Evolutionary conservation across 208 protist genomes (phyloP).

Genomic region (Acanthamoeba sp.): DNA sequence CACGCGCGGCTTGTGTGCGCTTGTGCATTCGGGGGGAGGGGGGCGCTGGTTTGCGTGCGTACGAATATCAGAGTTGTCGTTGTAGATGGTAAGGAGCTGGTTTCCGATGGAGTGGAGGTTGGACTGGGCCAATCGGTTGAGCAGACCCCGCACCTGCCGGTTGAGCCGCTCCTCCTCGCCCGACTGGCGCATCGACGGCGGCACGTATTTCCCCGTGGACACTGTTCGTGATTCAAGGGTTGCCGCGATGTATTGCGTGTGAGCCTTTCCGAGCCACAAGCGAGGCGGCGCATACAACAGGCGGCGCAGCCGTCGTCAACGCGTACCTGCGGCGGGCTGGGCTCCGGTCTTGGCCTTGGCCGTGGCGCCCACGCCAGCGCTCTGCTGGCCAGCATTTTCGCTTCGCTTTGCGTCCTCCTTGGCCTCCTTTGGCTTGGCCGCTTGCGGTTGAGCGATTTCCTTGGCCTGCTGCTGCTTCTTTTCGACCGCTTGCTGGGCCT

Average conservation of each 20-base stretch:
- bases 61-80: constrained; percentile 6
- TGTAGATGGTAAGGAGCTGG: constrained; percentile 3
- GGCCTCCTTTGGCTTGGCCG: neutral
- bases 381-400: too few species aligned
- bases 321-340: neutral
- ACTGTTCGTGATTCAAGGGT: too few species aligned
- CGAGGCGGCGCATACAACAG: too few species aligned
- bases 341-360: neutral
- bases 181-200: constrained; percentile 29
- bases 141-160: constrained; percentile 49
- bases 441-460: neutral
- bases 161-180: neutral
- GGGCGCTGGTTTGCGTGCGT: neutral
- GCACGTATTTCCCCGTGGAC: constrained; percentile 24
- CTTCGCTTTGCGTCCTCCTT: neutral
- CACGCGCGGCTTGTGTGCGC: too few species aligned
- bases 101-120: constrained; percentile 23
- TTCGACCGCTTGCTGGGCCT: neutral
- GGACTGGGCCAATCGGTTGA: constrained; percentile 45
- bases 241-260: too few species aligned
- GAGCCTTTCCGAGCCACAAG: too few species aligned
- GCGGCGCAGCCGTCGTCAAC: too few species aligned
- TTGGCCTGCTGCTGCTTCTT: neutral
- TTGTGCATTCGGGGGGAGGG: too few species aligned
- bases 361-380: neutral